A percentile compares a stretch with the other conserved stretches of the same genome.
phyloP scores from a whole-genome alignment of 2,329 filamentous ascomycete species.

The Scedosporium apiospermum region DNA sequence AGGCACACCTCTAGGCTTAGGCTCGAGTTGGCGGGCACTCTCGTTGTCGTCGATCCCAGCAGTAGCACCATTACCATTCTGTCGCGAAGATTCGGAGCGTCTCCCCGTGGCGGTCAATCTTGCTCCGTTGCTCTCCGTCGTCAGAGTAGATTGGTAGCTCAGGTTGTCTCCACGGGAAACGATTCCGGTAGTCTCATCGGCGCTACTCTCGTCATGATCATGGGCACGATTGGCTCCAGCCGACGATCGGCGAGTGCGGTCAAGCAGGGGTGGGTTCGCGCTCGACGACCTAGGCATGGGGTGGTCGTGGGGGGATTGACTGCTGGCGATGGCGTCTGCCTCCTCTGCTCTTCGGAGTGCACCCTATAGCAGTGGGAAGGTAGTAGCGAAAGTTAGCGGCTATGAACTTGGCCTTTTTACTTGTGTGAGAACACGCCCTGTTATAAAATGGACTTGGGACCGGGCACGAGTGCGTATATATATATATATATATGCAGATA shows the following conservation, averaged over 20 bases:
- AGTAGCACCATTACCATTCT: neutral
- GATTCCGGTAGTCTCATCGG: slow-evolving; percentile 10
- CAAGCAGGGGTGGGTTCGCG: neutral
- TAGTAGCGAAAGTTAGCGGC: neutral
- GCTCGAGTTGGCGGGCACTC: neutral
- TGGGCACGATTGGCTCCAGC: neutral
- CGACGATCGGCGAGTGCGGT: neutral
- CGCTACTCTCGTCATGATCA: slow-evolving; percentile 1
- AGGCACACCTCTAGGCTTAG: neutral
- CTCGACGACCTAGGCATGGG: neutral
- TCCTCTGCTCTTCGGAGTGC: slow-evolving; percentile 1
- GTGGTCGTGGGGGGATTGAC: neutral
- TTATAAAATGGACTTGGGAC: neutral
- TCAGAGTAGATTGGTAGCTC: slow-evolving; percentile 8
- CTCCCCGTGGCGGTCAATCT: neutral
- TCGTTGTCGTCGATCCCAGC: neutral
- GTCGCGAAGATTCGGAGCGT: neutral
- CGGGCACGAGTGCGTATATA: neutral
- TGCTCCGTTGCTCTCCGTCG: neutral
- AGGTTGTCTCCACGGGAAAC: neutral
- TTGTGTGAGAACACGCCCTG: neutral
- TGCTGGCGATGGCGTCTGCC: neutral
- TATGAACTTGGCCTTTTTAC: neutral
- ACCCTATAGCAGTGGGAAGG: neutral
- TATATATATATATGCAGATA: neutral